Evolutionary conservation across 2,329 filamentous ascomycete species (phyloP), one percentile per base, ranked within the genome.

Genomic region (Fusarium sp.): DNA sequence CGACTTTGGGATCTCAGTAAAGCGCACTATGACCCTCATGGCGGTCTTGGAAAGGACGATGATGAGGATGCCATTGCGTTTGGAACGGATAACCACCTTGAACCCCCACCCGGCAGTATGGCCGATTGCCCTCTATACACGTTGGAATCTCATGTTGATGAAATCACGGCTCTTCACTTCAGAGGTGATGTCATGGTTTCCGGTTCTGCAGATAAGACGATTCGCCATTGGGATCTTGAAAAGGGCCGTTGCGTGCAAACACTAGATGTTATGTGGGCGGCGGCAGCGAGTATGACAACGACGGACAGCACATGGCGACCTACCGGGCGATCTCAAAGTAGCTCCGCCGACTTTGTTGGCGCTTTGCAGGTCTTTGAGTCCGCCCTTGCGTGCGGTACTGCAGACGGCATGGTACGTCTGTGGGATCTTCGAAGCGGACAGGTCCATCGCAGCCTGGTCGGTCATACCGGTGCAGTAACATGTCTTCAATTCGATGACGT

Each of bases 221-320:
- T 99, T 59, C 91, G 96, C 46, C 96, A 99, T 80, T 99, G 96
- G 96, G 96, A 99, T 83, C 86, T 99, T 52, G 93, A 95, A 76
- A 98, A 95, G 79, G 96, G 96, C n/a, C 92, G 96, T 51, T 98
- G 96, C 80, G 93, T 99, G 57, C 96, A 99, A 81, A 99, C 96
- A 5, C 85, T 99, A 51, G 96, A 99, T 81, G 95, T 99, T 9
- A 92, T 99, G 79, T 99, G 96, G 96, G 96, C 96, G 12, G 95
- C 96, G 7, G 95, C 96, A 4, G 89, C 90, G 42, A 90, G 88
- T 8, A 86, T 93, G 59, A 87, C 86, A 53, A 86, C 88, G 4
- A 86, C 85, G 49, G 88, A 90, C 57, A 84, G 83, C 52, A 81
- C 83, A 65, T 98, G 95, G 95, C 88, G 93, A 67, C 91, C 92